phyloP scores from a whole-genome alignment of 495 filamentous ascomycete genomes.

The Aspergillus cristatus region DNA sequence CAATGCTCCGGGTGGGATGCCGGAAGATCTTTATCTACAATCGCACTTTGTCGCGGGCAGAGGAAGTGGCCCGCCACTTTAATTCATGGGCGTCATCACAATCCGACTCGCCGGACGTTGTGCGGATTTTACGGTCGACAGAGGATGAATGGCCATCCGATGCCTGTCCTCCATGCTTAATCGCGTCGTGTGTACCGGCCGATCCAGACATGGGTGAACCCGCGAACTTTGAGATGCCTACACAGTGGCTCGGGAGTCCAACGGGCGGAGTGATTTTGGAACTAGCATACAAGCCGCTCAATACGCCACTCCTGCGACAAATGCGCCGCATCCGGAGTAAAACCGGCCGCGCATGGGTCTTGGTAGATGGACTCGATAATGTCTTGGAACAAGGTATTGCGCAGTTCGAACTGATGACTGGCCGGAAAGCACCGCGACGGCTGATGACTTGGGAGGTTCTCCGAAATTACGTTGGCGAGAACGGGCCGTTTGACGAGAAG shows the following conservation, averaged over 20 bases:
- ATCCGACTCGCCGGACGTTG: conserved; percentile 39
- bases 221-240: conserved; percentile 67
- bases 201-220: conserved; percentile 52
- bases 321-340: conserved; percentile 48
- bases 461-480: conserved; percentile 37
- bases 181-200: conserved; percentile 68
- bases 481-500: conserved; percentile 34
- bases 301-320: conserved; percentile 62
- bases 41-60: conserved; percentile 51
- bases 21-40: conserved; percentile 74
- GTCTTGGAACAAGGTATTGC: conserved; percentile 75
- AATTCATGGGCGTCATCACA: conserved; percentile 47
- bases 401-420: conserved; percentile 76
- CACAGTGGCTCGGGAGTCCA: conserved; percentile 63
- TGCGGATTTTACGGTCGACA: conserved; percentile 49
- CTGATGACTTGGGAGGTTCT: conserved; percentile 65
- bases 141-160: conserved; percentile 56
- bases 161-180: conserved; percentile 60
- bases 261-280: conserved; percentile 78
- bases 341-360: conserved; percentile 59
- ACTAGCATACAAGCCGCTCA: conserved; percentile 66
- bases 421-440: conserved; percentile 65
- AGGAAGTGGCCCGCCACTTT: conserved; percentile 63
- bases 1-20: conserved; percentile 68
- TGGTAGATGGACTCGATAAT: conserved; percentile 73